Conservation (phyloP, 345 rosid species). For the Gossypium arboreum region DNA sequence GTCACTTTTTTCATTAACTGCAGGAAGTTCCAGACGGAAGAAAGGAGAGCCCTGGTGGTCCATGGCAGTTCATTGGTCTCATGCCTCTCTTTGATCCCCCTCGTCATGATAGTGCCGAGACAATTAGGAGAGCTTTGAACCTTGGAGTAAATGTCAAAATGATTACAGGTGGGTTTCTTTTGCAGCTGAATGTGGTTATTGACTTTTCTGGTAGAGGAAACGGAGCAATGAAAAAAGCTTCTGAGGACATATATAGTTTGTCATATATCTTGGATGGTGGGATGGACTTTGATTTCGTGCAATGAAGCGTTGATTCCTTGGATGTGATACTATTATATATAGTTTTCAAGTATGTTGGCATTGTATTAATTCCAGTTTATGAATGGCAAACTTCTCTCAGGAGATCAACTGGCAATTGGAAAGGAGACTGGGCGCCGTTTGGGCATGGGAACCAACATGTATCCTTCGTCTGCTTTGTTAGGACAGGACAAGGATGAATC, state of each 20-base stretch:
- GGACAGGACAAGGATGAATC: conserved; percentile 97
- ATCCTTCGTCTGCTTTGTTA: conserved; percentile 89
- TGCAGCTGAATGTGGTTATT: neutral
- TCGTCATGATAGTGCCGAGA: conserved; percentile 97
- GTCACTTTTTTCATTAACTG: conserved; percentile 11
- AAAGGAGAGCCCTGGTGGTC: conserved; percentile 90
- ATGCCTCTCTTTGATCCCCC: conserved; percentile 99
- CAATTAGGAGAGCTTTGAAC: conserved; percentile 86
- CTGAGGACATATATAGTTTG: neutral
- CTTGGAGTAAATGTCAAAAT: conserved; percentile 97
- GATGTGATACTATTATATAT: neutral
- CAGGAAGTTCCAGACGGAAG: conserved; percentile 94
- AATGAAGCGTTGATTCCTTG: neutral
- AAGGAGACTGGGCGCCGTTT: conserved; percentile 97
- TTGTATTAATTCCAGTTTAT: no score
- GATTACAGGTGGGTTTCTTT: conserved; percentile 70
- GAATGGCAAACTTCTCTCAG: conserved; percentile 29
- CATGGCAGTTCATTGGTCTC: conserved; percentile 94
- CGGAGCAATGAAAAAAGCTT: neutral
- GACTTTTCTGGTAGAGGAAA: neutral
- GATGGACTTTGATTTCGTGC: neutral
- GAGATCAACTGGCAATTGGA: conserved; percentile 96
- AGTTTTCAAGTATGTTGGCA: neutral
- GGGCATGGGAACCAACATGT: conserved; percentile 99
- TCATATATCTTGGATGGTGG: neutral